phyloP scores from a whole-genome alignment of 1,139 yeast species.

The Geotrichum aggregatum region DNA sequence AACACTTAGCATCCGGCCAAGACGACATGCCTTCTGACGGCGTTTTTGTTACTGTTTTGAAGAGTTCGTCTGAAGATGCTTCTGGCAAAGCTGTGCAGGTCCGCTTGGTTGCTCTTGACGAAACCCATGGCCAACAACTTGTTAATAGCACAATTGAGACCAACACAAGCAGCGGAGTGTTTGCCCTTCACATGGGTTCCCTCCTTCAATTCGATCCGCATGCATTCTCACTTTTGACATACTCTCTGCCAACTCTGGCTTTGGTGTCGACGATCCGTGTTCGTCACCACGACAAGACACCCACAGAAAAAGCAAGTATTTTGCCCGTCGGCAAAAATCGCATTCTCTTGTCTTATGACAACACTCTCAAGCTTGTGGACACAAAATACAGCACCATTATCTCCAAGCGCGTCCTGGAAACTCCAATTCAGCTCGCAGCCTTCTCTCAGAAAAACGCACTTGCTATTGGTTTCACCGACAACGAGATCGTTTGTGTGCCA shows the following conservation, averaged over 20 bases:
- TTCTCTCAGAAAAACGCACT: conserved; percentile 24
- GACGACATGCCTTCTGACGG: conserved; percentile 28
- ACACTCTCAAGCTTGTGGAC: conserved; percentile 39
- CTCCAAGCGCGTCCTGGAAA: conserved; percentile 34
- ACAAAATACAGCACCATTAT: conserved; percentile 43
- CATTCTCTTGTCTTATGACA: conserved; percentile 18
- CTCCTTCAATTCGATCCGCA: conserved; percentile 18
- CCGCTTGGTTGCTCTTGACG: conserved; percentile 26
- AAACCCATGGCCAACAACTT: conserved; percentile 23
- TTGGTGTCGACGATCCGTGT: conserved; percentile 17
- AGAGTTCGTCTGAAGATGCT: conserved; percentile 22
- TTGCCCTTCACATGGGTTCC: conserved; percentile 18
- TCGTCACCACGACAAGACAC: conserved; percentile 13
- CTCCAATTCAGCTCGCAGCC: conserved; percentile 24
- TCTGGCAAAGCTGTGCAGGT: conserved; percentile 21
- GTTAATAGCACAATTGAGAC: conserved; percentile 24
- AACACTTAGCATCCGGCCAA: conserved; percentile 19
- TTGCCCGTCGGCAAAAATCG: conserved; percentile 20
- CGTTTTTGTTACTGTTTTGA: conserved; percentile 26
- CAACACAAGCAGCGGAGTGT: conserved; percentile 15
- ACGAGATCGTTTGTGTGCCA: conserved; percentile 41
- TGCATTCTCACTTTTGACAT: conserved; percentile 16
- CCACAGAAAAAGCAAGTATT: conserved; percentile 11
- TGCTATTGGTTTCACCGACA: conserved; percentile 24
- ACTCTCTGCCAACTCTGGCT: conserved; percentile 15